A percentile compares a stretch with the other conserved stretches of the same genome.
phyloP scores from a whole-genome alignment of 2,329 filamentous ascomycete genomes.

The Alternaria ventricosa region DNA sequence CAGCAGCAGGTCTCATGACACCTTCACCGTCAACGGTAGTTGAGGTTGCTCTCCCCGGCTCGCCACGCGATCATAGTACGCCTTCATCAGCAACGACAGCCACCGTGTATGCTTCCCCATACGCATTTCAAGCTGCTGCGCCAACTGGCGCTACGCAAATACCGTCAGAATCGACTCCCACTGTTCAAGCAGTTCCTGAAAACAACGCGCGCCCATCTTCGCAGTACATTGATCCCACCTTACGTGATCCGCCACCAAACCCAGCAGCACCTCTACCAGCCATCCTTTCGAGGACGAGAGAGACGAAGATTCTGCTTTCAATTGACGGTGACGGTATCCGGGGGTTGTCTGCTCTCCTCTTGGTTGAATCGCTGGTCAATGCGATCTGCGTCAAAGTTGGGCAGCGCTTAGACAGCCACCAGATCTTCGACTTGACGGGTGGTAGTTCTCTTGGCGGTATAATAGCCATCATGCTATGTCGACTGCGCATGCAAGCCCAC shows the following conservation, averaged over 20 bases:
- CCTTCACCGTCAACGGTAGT: constrained; percentile 11
- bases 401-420: constrained; percentile 31
- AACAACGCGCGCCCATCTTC: neutral
- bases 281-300: constrained; percentile 25
- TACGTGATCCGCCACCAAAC: constrained; percentile 4
- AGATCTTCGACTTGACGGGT: constrained; percentile 42
- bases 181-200: neutral
- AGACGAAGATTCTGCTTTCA: constrained; percentile 42
- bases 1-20: constrained; percentile 1
- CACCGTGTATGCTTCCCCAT: constrained; percentile 18
- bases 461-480: constrained; percentile 38
- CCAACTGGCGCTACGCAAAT: neutral
- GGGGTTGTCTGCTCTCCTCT: constrained; percentile 36
- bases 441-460: constrained; percentile 38
- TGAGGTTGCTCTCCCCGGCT: constrained; percentile 2
- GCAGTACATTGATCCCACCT: constrained; percentile 2
- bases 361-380: constrained; percentile 42
- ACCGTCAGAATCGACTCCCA: neutral
- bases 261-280: constrained; percentile 4
- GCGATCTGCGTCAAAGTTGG: constrained; percentile 38
- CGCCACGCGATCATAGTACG: constrained; percentile 6
- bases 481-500: constrained; percentile 39
- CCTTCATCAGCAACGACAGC: neutral
- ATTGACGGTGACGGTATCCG: constrained; percentile 43
- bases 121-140: constrained; percentile 6